Evolutionary conservation across 164 flowering plant species (phyloP).

Genomic region (Cinnamomum micranthum): DNA sequence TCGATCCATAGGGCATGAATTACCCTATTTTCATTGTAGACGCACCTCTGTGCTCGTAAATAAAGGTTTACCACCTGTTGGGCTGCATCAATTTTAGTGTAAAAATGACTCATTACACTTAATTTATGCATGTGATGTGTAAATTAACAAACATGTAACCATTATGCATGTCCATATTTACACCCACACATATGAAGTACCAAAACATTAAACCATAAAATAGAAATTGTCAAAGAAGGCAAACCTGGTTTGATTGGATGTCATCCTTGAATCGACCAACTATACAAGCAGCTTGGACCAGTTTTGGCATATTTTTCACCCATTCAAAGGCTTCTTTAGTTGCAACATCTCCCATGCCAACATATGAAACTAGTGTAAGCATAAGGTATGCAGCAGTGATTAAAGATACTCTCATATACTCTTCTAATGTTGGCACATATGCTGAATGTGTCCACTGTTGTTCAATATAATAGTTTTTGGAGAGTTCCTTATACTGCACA

Average conservation of each 20-base stretch:
- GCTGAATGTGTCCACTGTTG: conserved; percentile 29
- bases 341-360: conserved; percentile 27
- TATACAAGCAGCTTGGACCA: background rate
- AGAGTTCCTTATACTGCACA: background rate
- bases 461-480: conserved; percentile 17
- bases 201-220: no score
- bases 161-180: no score
- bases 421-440: conserved; percentile 30
- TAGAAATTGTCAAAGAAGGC: no score
- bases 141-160: no score
- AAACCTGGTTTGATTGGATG: background rate
- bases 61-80: no score
- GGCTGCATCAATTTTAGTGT: no score
- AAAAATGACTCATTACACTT: no score
- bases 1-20: no score
- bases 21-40: no score
- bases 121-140: no score
- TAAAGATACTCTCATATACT: conserved; percentile 22
- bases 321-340: conserved; percentile 30
- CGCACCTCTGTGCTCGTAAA: no score
- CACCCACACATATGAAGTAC: no score
- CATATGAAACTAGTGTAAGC: conserved; percentile 8
- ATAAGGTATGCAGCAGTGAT: conserved; percentile 3
- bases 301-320: conserved; percentile 18
- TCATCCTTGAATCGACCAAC: background rate